phyloP scores from a whole-genome alignment of 169 alveolate species.

The Cryptosporidium viatorum region DNA sequence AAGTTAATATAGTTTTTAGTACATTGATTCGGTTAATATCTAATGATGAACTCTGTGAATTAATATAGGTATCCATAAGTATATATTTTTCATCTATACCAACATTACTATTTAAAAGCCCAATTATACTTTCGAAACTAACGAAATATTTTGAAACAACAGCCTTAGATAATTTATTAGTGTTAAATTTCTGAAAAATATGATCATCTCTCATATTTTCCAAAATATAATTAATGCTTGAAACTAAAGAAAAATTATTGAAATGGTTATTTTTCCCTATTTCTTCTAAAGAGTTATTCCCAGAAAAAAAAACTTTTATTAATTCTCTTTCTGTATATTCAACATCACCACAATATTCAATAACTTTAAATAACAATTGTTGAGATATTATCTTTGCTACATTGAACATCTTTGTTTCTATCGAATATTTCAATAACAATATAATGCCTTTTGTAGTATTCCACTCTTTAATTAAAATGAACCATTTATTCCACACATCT shows the following conservation, averaged over 20 bases:
- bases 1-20: conserved; percentile 28
- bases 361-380: not conserved
- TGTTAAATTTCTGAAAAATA: not conserved
- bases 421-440: not conserved
- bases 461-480: conserved; percentile 7
- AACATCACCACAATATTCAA: not conserved
- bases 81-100: conserved; percentile 14
- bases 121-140: not conserved
- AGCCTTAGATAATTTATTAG: not conserved
- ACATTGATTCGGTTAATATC: conserved; percentile 1
- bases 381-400: conserved; percentile 26
- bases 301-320: not conserved
- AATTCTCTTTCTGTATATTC: not conserved
- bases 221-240: not conserved
- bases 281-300: not conserved
- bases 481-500: conserved; percentile 46
- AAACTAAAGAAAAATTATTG: conserved; percentile 3
- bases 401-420: conserved; percentile 5
- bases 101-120: not conserved
- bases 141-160: not conserved
- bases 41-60: not conserved
- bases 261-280: not conserved
- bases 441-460: not conserved
- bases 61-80: not conserved
- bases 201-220: not conserved